Evolutionary conservation across 106 monocot species (phyloP), one percentile per base, ranked within the genome.

Genomic region (Phalaenopsis aphrodite): DNA sequence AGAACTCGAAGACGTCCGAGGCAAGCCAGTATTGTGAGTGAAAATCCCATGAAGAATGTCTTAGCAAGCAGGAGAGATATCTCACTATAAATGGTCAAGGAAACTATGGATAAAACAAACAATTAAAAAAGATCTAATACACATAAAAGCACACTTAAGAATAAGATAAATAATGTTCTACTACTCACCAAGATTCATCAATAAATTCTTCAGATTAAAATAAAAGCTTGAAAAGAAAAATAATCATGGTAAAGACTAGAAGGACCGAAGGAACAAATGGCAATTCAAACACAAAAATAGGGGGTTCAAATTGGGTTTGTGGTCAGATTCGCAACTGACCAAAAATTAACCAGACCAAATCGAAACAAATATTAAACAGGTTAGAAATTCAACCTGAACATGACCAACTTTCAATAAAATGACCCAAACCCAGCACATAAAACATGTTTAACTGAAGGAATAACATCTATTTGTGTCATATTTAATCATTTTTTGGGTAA

Each of bases 31-130:
- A 88, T 58, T 57, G 85, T 83, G 30, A 86, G 78, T 45, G 87
- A 95, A 86, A 93, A 89, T 76, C 84, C 84, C 64, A 80, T 85
- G 58, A 95, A 95, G 76, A 95, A 95, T 37, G 91, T 83, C 78
- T 90, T 91, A 46, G 93, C 92, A 79, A 95, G 90, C 80, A 95
- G 77, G 64, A 89, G 87, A 78, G 95, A 89, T 85, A 95, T 95
- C 91, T 90, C 91, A 76, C 95, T 95, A 61, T 64, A 55, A 37
- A 74, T 39, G 42, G 55, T 84, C 14, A 90, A 90, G 87, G 89
- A 90, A 76, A 23, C 43, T 19, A 74, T 42, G 41, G 12, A 39
- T 43, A 74, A 4, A 48, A 76, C 21, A 49, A 49, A 52, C 5
- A 49, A 76, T 48, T 17, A 14, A 47, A 76, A 14, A 0, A 76